Evolutionary conservation across 257 asterid species (phyloP).

Genomic region (Catharanthus roseus): DNA sequence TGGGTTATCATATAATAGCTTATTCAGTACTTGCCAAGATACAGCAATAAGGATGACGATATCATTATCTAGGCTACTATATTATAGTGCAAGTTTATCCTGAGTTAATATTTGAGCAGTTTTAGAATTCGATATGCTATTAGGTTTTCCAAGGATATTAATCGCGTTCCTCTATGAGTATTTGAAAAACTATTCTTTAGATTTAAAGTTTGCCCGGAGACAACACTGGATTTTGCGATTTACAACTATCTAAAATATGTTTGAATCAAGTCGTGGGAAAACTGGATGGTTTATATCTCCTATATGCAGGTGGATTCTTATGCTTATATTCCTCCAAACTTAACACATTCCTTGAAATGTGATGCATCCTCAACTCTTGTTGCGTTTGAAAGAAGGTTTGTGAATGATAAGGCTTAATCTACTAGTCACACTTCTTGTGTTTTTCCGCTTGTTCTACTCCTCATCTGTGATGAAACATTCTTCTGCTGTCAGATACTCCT

Average conservation of each 20-base stretch:
- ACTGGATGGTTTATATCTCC: conserved; percentile 1
- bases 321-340: conserved; percentile 86
- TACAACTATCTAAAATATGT: neutral
- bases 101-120: neutral
- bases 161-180: neutral
- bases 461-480: conserved; percentile 12
- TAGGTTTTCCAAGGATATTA: neutral
- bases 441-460: conserved; percentile 6
- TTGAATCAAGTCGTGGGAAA: neutral
- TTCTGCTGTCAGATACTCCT: conserved; percentile 45
- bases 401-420: neutral
- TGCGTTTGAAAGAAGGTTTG: conserved; percentile 82
- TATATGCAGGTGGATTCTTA: conserved; percentile 79
- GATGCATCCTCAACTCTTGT: conserved; percentile 62
- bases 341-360: conserved; percentile 46
- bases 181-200: neutral
- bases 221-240: neutral
- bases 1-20: neutral
- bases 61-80: neutral
- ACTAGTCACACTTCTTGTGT: neutral
- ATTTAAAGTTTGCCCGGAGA: neutral
- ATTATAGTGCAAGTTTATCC: neutral
- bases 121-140: neutral
- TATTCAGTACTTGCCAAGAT: neutral
- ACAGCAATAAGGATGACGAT: neutral